phyloP scores from a whole-genome alignment of 768 basidiomycete species.

The Lanmaoa pseudosensibilis region DNA sequence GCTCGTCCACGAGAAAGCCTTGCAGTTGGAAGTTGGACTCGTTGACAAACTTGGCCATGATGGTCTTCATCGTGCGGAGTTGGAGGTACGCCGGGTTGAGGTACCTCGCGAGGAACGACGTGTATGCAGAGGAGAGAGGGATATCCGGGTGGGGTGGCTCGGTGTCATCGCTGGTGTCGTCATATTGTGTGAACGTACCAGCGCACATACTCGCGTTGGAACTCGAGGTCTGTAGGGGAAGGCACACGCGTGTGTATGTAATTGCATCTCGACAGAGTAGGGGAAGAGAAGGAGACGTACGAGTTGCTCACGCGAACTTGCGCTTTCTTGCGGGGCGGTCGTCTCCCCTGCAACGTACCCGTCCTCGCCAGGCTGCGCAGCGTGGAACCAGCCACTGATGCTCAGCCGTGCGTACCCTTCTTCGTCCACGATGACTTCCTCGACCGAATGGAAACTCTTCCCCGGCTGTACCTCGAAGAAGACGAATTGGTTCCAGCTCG shows the following conservation, averaged over 20 bases:
- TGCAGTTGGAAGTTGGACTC: conserved; percentile 90
- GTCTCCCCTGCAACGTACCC: conserved; percentile 63
- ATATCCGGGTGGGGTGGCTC: conserved; percentile 52
- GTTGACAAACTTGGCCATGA: conserved; percentile 77
- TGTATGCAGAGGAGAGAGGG: conserved; percentile 56
- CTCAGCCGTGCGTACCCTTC: conserved; percentile 77
- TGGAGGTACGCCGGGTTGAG: conserved; percentile 91
- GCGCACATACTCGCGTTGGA: conserved; percentile 38
- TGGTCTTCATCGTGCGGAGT: conserved; percentile 72
- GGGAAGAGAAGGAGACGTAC: conserved; percentile 49
- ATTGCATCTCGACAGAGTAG: background rate
- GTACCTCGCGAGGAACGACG: conserved; percentile 76
- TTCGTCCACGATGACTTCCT: conserved; percentile 85
- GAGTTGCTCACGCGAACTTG: conserved; percentile 91
- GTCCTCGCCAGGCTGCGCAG: conserved; percentile 86
- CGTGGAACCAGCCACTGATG: conserved; percentile 97
- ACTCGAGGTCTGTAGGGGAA: conserved; percentile 52
- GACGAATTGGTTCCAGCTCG: conserved; percentile 87
- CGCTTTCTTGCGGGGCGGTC: conserved; percentile 58
- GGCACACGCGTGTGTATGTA: conserved; percentile 1
- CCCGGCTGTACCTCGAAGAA: conserved; percentile 95
- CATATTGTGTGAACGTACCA: conserved; percentile 54
- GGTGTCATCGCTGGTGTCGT: conserved; percentile 33
- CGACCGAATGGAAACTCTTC: conserved; percentile 92
- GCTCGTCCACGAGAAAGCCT: conserved; percentile 71